Percentiles rank a stretch among this genome's conserved stretches.
phyloP scores from a whole-genome alignment of 345 rosid species.

The Eucalyptus tenuipes region DNA sequence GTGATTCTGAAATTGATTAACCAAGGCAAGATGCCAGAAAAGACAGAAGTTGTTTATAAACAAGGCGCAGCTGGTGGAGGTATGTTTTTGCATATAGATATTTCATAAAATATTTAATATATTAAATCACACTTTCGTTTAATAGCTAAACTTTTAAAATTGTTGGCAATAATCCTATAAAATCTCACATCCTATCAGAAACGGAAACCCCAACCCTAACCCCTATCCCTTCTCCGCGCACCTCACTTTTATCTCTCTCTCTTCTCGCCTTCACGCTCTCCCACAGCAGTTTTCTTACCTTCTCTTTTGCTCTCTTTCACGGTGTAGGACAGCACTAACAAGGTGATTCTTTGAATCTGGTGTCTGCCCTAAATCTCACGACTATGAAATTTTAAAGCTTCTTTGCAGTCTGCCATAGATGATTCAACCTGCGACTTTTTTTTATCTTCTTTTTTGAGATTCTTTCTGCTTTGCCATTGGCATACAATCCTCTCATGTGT shows the following conservation, averaged over 20 bases:
- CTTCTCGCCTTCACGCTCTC: not conserved
- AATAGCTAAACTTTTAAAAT: not conserved
- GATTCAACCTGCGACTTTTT: fast-evolving
- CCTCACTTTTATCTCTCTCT: not conserved
- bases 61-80: not conserved
- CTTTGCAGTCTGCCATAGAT: not conserved
- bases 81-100: not conserved
- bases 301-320: not conserved
- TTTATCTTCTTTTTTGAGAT: not conserved
- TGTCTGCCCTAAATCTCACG: not conserved
- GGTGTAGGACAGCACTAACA: not conserved
- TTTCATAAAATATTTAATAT: not conserved
- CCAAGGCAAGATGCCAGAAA: not conserved
- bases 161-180: not conserved
- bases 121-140: not conserved
- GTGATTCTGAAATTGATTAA: not conserved
- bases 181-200: not conserved
- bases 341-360: not conserved
- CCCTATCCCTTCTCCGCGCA: fast-evolving
- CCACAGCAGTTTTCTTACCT: not conserved
- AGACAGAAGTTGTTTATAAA: not conserved
- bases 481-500: not conserved
- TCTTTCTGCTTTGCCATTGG: not conserved
- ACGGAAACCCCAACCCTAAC: not conserved
- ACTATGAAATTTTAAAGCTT: not conserved